These are phyloP conservation scores for Gnaphalium uliginosum DNA, from an alignment of 129 eudicot genomes.

Conservation along the genomic window DNA sequence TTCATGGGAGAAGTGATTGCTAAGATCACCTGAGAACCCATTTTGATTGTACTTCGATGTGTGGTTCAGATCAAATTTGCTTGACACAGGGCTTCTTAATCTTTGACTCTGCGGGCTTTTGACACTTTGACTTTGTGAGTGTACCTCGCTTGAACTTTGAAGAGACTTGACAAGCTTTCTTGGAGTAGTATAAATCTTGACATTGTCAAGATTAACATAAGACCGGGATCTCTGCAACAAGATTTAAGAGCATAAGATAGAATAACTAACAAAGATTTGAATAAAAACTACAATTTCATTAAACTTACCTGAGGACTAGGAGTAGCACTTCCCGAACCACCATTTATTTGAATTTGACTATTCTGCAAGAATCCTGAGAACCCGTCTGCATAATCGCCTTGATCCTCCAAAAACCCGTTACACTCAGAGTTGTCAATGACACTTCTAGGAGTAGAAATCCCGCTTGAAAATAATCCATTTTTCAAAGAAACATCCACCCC, in stretches of 20 bases:
- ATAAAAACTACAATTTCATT: neutral
- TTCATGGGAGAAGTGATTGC: slow-evolving; percentile 17
- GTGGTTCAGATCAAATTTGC: slow-evolving; percentile 47
- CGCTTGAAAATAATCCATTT: slow-evolving; percentile 60
- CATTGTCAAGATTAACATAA: slow-evolving; percentile 48
- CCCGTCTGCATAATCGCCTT: slow-evolving; percentile 38
- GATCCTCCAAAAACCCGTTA: slow-evolving; percentile 30
- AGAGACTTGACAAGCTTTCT: slow-evolving; percentile 34
- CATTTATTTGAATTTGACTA: slow-evolving; percentile 33
- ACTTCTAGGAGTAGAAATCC: slow-evolving; percentile 38
- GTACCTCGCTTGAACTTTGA: slow-evolving; percentile 2
- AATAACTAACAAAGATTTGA: neutral
- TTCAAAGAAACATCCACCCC: slow-evolving; percentile 58
- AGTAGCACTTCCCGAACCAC: slow-evolving; percentile 40
- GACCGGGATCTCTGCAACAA: slow-evolving; percentile 58
- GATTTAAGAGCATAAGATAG: neutral
- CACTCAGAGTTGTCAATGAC: slow-evolving; percentile 42
- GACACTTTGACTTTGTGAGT: neutral
- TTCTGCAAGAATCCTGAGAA: slow-evolving; percentile 54
- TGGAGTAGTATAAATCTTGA: slow-evolving; percentile 62
- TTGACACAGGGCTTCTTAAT: slow-evolving; percentile 26
- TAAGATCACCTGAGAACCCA: slow-evolving; percentile 27
- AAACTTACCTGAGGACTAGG: slow-evolving; percentile 74
- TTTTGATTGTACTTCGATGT: slow-evolving; percentile 36
- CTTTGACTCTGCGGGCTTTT: slow-evolving; percentile 4